phyloP scores from a whole-genome alignment of 257 asterid genomes.

The Avicennia marina region DNA sequence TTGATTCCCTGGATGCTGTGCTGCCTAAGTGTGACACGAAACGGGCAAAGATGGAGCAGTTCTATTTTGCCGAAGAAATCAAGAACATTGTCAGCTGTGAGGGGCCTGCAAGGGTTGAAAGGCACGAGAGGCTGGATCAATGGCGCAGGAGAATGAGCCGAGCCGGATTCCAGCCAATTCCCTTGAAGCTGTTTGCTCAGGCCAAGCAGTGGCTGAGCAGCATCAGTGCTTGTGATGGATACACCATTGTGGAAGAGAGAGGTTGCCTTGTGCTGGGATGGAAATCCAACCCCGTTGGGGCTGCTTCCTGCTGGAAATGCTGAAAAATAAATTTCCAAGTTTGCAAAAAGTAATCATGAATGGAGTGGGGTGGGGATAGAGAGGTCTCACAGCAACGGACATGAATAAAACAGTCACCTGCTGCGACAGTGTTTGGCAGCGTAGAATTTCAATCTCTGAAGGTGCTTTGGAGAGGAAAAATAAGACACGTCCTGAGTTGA shows the following conservation, averaged over 20 bases:
- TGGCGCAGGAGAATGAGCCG: constrained; percentile 93
- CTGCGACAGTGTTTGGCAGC: neutral
- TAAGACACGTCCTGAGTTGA: constrained; percentile 25
- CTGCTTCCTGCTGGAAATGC: constrained; percentile 95
- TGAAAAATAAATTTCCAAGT: constrained; percentile 18
- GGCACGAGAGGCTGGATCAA: constrained; percentile 84
- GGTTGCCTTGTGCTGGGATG: constrained; percentile 83
- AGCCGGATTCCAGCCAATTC: constrained; percentile 64
- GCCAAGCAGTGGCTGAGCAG: constrained; percentile 65
- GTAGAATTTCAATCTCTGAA: too few relatives aligned
- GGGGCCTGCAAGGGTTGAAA: constrained; percentile 75
- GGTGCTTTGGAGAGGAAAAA: constrained; percentile 8
- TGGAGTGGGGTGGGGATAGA: neutral
- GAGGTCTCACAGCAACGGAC: too few relatives aligned
- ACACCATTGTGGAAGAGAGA: constrained; percentile 71
- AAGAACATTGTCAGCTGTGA: constrained; percentile 84
- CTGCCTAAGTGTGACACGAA: constrained; percentile 70
- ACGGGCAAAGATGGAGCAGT: constrained; percentile 79
- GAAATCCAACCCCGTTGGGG: constrained; percentile 83
- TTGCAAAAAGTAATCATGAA: neutral
- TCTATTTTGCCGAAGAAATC: constrained; percentile 78
- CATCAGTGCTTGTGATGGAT: constrained; percentile 51
- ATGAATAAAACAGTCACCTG: neutral
- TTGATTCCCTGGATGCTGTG: constrained; percentile 69
- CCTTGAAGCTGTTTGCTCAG: constrained; percentile 55